Conservation (phyloP, 257 asterid genomes). For the Salvia splendens region DNA sequence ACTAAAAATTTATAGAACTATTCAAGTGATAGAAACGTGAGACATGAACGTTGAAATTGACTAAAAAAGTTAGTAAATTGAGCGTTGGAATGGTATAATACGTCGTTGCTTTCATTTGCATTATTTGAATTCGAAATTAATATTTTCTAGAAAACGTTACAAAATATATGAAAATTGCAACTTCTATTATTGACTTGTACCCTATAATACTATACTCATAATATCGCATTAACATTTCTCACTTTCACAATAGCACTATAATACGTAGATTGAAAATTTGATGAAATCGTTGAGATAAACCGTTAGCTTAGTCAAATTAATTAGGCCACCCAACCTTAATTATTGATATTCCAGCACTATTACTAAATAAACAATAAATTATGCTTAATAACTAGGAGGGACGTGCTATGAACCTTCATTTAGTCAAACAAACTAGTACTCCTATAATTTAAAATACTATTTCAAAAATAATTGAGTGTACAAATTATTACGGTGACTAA, state of each 20-base stretch:
- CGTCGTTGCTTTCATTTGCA: not conserved
- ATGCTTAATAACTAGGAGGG: slow-evolving; percentile 1
- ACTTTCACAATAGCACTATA: slow-evolving; percentile 12
- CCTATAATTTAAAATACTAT: no score
- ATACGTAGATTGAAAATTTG: not conserved
- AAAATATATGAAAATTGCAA: not conserved
- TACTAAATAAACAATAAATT: not conserved
- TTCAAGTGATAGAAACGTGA: not conserved
- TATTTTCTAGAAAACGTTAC: not conserved
- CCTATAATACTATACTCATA: not conserved
- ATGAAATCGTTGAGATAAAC: not conserved
- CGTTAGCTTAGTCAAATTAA: slow-evolving; percentile 38
- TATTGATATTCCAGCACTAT: slow-evolving; percentile 24
- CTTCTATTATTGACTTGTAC: slow-evolving; percentile 3
- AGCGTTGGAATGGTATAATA: not conserved
- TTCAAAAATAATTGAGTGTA: no score
- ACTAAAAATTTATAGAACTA: not conserved
- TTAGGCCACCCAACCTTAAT: slow-evolving; percentile 52
- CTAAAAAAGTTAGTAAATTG: not conserved
- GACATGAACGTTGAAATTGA: not conserved
- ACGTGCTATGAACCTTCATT: slow-evolving; percentile 20
- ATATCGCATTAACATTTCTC: not conserved
- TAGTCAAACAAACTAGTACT: not conserved
- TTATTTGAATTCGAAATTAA: not conserved
- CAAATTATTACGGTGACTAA: no score